phyloP scores from a whole-genome alignment of 2,329 filamentous ascomycete species.

The Drechslera avenae region DNA sequence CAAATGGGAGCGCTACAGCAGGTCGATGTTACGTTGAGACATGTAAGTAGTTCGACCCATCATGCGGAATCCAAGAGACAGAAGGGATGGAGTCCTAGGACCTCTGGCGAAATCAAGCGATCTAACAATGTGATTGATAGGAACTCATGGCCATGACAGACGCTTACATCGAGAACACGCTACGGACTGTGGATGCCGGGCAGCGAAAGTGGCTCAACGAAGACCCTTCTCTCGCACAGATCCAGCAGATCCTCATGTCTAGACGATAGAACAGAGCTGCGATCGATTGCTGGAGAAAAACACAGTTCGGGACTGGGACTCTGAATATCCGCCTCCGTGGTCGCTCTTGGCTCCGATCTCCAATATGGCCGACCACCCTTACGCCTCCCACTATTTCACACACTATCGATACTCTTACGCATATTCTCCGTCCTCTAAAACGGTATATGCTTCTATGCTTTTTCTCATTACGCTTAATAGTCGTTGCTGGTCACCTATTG shows the following conservation, averaged over 20 bases:
- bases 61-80: not conserved
- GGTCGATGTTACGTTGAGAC: constrained; percentile 55
- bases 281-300: no score
- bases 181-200: constrained; percentile 60
- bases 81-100: not conserved
- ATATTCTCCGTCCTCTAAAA: no score
- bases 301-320: not conserved
- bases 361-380: no score
- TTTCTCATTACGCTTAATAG: no score
- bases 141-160: constrained; percentile 64
- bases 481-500: no score
- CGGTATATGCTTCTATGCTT: no score
- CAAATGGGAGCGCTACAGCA: constrained; percentile 57
- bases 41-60: constrained; percentile 46
- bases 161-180: constrained; percentile 59
- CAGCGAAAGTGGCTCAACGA: constrained; percentile 67
- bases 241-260: constrained; percentile 49
- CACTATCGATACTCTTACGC: no score
- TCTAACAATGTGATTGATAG: constrained; percentile 42
- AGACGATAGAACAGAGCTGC: constrained; percentile 33
- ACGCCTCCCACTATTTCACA: no score
- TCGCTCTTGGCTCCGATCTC: no score
- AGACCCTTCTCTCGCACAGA: constrained; percentile 61
- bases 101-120: not conserved
- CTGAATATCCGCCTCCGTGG: not conserved